A percentile compares a stretch with the other conserved stretches of the same genome.
Evolutionary conservation across 768 basidiomycete species (phyloP).

Genomic region (Collybiopsis confluens): DNA sequence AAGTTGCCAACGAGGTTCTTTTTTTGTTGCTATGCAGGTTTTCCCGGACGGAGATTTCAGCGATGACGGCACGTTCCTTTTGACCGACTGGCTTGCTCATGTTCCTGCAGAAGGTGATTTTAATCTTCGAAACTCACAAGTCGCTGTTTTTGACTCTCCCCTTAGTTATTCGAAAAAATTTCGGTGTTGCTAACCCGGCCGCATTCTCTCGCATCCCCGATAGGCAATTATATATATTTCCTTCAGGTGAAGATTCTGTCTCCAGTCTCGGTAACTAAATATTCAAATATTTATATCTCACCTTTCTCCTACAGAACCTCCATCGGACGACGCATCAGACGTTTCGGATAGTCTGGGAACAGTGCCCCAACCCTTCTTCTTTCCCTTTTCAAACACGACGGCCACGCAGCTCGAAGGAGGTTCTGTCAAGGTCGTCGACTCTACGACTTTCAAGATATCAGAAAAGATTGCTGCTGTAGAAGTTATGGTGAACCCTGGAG

Average conservation of each 20-base stretch:
- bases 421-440: conserved; percentile 46
- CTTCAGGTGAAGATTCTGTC: conserved; percentile 26
- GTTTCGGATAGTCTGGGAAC: conserved; percentile 41
- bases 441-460: conserved; percentile 46
- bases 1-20: too few relatives aligned
- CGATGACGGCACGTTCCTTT: conserved; percentile 18
- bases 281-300: too few relatives aligned
- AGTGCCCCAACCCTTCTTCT: conserved; percentile 45
- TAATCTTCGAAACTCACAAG: too few relatives aligned
- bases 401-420: conserved; percentile 44
- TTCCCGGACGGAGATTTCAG: conserved; percentile 4
- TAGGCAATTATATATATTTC: conserved; percentile 52
- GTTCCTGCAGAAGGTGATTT: conserved; percentile 32
- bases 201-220: conserved; percentile 41
- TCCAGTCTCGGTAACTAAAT: background rate
- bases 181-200: conserved; percentile 19
- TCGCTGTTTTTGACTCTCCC: background rate
- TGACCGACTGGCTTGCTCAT: conserved; percentile 68
- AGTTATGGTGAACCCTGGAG: conserved; percentile 55
- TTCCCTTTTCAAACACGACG: conserved; percentile 42
- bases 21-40: background rate
- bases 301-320: conserved; percentile 26
- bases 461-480: conserved; percentile 52
- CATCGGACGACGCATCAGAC: conserved; percentile 27
- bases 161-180: conserved; percentile 6